These are phyloP conservation scores for Fusarium oxysporum DNA, from an alignment of 2,329 filamentous ascomycete genomes.

Conservation along the genomic window DNA sequence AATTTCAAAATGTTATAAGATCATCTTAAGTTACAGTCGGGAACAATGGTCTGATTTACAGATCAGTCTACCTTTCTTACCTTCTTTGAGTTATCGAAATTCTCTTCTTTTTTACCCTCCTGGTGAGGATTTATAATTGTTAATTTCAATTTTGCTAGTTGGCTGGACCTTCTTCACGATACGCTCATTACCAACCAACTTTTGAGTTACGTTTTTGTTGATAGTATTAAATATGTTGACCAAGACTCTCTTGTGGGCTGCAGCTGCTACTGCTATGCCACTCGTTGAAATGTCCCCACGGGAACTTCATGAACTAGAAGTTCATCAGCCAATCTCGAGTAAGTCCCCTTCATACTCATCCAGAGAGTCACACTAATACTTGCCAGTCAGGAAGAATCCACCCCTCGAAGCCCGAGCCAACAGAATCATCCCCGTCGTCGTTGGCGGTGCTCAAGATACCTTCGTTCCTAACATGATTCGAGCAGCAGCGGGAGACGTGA, in stretches of 20 bases:
- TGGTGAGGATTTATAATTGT: slow-evolving; percentile 8
- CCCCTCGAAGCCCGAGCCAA: slow-evolving; percentile 29
- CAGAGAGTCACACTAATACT: neutral
- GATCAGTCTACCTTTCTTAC: neutral
- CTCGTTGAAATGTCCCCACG: slow-evolving; percentile 25
- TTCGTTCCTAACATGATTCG: slow-evolving; percentile 53
- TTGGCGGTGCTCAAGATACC: slow-evolving; percentile 52
- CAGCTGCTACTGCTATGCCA: slow-evolving; percentile 12
- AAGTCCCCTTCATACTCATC: neutral
- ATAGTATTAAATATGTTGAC: slow-evolving; percentile 2
- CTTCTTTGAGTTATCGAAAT: neutral
- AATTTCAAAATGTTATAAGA: slow-evolving; percentile 6
- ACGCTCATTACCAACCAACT: neutral
- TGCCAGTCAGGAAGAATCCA: slow-evolving; percentile 39
- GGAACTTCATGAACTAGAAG: neutral
- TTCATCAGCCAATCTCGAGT: slow-evolving; percentile 13
- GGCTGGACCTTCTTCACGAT: slow-evolving; percentile 2
- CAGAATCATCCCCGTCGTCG: slow-evolving; percentile 49
- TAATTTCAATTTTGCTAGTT: neutral
- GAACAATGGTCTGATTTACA: neutral
- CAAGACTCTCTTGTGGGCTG: neutral
- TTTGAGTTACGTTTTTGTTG: neutral
- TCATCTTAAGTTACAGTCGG: neutral
- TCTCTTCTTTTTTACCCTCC: slow-evolving; percentile 16
- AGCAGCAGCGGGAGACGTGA: slow-evolving; percentile 52